Base-by-base conservation (phyloP, 139 green algal species). In the Chlorella sp. region DNA sequence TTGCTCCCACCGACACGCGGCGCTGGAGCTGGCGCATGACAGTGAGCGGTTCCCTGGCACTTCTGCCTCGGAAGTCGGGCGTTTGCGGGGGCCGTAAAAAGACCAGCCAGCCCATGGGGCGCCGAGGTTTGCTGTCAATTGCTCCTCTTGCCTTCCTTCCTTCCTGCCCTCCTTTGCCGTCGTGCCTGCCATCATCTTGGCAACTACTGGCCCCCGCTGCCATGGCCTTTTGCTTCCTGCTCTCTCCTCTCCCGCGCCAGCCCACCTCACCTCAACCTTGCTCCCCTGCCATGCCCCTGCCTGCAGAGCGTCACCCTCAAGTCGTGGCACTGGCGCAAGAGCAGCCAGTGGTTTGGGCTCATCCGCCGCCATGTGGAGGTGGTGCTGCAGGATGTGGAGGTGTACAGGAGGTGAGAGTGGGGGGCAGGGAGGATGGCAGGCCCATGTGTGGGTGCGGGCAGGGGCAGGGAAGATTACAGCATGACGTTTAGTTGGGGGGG, bases 281-380 rank as follows among this genome's bases (percentile, higher is more conserved):
- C 64, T 7, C 64, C 64, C 64, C 64, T 73, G 64, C 64, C 21
- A 9, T 57, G 48, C 48, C 5, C 5, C 19, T 77, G 64, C 21
- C 34, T 37, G 60, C 84, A 88, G 84, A 18, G 39, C 4, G 60
- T 28, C 30, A 16, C 18, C 68, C 66, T 88, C 68, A 88, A 80
- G 66, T 64, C 68, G 7, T 79, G 64, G 42, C 69, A 88, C 77
- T 90, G 90, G 90, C 88, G 90, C 66, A 92, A 92, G 85, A 85
- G 61, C n/a, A 78, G 75, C 48, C 90, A 92, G 81, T 93, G 85
- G 85, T 93, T 91, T 81, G 77, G 48, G 19, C 53, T 93, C 66
- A 61, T 86, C 79, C 86, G 90, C 2, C 22, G n/a, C 12, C 90
- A 93, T 15, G 90, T 73, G 32, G 19, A 86, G 79, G 34, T 91